phyloP scores from a whole-genome alignment of 139 green algal genomes.

The Tetratostichococcus sp. region DNA sequence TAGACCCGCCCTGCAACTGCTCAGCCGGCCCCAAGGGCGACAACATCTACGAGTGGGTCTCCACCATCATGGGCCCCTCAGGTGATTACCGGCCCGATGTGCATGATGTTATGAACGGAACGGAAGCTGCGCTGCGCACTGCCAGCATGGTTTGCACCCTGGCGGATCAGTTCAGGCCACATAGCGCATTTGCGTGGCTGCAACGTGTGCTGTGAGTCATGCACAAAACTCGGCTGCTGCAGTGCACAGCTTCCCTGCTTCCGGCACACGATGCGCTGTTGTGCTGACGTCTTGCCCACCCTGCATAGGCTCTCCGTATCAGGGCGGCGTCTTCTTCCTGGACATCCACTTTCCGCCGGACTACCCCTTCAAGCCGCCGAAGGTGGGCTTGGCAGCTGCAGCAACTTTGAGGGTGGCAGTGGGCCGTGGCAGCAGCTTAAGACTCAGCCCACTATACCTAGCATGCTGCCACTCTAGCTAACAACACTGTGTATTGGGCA shows the following conservation, averaged over 20 bases:
- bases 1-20: constrained; percentile 91
- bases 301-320: constrained; percentile 81
- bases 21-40: constrained; percentile 95
- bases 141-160: neutral
- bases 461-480: no score
- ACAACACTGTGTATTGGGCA: no score
- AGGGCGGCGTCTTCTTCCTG: constrained; percentile 90
- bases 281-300: neutral
- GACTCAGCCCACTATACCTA: no score
- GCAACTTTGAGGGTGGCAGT: no score
- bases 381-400: constrained; percentile 64
- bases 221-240: no score
- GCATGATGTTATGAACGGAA: no score
- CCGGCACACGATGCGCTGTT: no score
- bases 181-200: no score
- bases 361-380: constrained; percentile 95
- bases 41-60: constrained; percentile 97
- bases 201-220: no score
- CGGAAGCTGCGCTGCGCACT: neutral
- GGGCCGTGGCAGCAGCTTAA: no score
- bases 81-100: constrained; percentile 41
- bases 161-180: no score
- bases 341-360: constrained; percentile 93
- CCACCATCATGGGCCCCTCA: constrained; percentile 85
- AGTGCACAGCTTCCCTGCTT: no score